Conservation (phyloP, 441 rosid species). For the Erodium texanum region DNA sequence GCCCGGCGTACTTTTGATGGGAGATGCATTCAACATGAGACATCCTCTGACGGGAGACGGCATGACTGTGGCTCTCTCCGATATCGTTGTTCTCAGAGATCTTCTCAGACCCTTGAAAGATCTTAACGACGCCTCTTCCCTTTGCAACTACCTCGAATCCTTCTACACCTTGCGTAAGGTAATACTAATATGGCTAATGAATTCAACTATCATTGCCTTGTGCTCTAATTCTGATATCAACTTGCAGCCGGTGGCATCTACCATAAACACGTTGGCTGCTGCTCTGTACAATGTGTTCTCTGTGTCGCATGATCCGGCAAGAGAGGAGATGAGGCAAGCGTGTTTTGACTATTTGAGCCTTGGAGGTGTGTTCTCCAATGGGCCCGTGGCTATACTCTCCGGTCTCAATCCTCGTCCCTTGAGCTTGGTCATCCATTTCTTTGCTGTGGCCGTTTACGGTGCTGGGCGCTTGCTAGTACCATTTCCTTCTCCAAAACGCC, state of each 20-base stretch:
- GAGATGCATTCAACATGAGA: conserved; percentile 4
- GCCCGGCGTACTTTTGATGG: not conserved
- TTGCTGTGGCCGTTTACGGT: not conserved
- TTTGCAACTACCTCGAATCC: not conserved
- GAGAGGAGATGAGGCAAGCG: conserved; percentile 1
- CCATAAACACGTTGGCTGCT: conserved; percentile 4
- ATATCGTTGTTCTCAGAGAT: not conserved
- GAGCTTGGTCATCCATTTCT: not conserved
- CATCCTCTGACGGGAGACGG: not conserved
- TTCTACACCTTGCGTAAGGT: conserved; percentile 4
- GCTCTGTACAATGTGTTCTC: conserved; percentile 1
- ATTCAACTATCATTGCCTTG: no score
- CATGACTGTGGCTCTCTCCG: not conserved
- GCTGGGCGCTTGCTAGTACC: not conserved
- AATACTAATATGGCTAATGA: no score
- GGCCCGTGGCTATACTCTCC: not conserved
- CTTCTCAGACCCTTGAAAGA: not conserved
- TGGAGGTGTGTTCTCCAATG: not conserved
- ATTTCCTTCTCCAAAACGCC: not conserved
- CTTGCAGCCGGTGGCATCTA: conserved; percentile 6
- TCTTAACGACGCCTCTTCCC: not conserved
- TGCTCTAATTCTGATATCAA: not conserved
- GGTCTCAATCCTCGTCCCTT: conserved; percentile 5
- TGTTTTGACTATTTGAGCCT: conserved; percentile 7
- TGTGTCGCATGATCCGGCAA: not conserved